Evolutionary conservation across 176 grass and related monocot genomes (phyloP).

Genomic region (sorghum (Sorghum bicolor)): DNA sequence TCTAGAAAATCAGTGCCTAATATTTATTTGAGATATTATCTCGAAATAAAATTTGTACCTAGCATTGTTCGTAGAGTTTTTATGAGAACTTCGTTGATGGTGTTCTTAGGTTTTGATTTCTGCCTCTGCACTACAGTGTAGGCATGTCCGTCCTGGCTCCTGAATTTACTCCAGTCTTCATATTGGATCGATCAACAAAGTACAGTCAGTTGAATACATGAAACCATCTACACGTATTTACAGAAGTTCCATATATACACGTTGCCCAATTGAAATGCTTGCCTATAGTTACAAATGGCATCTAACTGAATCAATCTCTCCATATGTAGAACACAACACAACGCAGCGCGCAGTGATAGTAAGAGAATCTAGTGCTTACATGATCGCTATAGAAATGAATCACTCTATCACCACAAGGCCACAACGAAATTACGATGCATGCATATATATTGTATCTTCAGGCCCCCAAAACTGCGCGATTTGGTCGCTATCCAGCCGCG

Average conservation of each 20-base stretch:
- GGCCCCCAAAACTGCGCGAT: constrained; percentile 3
- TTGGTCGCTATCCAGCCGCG: not conserved
- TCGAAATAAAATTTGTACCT: too few relatives aligned
- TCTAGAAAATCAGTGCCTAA: too few relatives aligned
- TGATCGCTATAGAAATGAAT: not conserved
- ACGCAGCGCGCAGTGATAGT: not conserved
- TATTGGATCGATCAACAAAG: not conserved
- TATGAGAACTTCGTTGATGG: not conserved
- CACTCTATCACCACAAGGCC: not conserved
- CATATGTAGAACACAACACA: not conserved
- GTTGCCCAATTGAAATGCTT: not conserved
- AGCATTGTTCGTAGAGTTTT: not conserved
- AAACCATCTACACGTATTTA: not conserved
- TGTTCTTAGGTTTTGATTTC: not conserved
- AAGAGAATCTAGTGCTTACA: not conserved
- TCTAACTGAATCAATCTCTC: constrained; percentile 1
- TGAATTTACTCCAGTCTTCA: not conserved
- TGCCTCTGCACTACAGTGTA: too few relatives aligned
- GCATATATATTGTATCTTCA: not conserved
- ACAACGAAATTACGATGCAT: not conserved
- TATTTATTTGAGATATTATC: too few relatives aligned
- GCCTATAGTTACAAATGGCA: not conserved
- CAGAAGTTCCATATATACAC: not conserved
- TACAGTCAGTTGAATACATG: not conserved
- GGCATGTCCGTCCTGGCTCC: too few relatives aligned